A percentile compares a stretch with the other conserved stretches of the same genome.
phyloP scores from a whole-genome alignment of 2,329 filamentous ascomycete species.

The Zasmidium citrigriseum region DNA sequence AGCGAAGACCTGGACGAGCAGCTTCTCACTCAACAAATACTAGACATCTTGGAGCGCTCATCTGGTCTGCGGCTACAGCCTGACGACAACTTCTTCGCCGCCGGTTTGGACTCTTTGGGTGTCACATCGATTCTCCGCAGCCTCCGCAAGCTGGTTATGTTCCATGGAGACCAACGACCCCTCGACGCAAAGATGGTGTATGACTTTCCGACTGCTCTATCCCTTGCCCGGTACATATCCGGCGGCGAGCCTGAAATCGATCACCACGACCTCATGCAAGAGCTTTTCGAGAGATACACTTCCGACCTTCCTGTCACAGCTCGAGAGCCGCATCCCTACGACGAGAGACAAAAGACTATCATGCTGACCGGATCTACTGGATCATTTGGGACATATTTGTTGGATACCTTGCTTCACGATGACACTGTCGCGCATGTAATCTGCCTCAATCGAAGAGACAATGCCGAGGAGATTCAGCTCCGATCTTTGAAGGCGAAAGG shows the following conservation, averaged over 20 bases:
- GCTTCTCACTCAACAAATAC: constrained; percentile 9
- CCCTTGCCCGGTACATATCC: constrained; percentile 38
- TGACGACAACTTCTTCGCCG: constrained; percentile 15
- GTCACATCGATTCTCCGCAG: constrained; percentile 36
- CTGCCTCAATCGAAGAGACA: constrained; percentile 32
- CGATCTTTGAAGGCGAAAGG: constrained; percentile 22
- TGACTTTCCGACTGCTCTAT: constrained; percentile 46
- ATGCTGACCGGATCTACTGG: constrained; percentile 40
- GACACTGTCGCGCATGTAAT: constrained; percentile 30
- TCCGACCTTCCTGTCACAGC: constrained; percentile 20
- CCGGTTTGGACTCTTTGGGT: constrained; percentile 33
- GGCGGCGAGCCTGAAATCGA: constrained; percentile 6
- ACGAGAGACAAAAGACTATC: constrained; percentile 18
- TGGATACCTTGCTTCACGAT: constrained; percentile 33
- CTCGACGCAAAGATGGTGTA: constrained; percentile 39
- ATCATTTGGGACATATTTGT: constrained; percentile 37
- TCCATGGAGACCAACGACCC: constrained; percentile 36
- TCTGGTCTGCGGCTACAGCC: constrained; percentile 6
- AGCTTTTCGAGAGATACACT: constrained; percentile 34
- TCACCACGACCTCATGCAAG: constrained; percentile 10
- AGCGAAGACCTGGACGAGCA: neutral
- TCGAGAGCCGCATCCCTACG: constrained; percentile 3
- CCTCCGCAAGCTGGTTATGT: constrained; percentile 11
- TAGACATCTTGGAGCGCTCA: constrained; percentile 7
- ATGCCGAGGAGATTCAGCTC: constrained; percentile 24